Percentiles rank a stretch among this genome's conserved stretches.
These are phyloP conservation scores for Calocera viscosa DNA, from an alignment of 768 basidiomycete species.

Conservation along the genomic window DNA sequence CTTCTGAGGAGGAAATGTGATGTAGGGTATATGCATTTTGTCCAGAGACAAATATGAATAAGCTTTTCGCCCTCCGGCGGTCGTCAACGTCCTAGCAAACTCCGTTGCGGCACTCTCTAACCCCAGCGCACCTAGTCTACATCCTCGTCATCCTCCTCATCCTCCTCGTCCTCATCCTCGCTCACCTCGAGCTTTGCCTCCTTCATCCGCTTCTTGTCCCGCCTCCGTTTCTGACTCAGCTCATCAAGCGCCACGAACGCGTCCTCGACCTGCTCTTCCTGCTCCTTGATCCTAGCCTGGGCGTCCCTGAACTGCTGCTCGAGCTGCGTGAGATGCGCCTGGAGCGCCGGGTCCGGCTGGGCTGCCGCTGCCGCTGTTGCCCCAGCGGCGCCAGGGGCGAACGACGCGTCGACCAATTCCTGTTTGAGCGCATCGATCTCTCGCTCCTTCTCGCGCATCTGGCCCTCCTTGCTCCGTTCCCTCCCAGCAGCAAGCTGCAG, in stretches of 20 bases:
- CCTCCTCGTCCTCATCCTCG: constrained; percentile 56
- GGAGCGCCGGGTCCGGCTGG: constrained; percentile 26
- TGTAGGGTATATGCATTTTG: no score
- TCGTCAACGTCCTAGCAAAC: no score
- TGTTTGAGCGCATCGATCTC: neutral
- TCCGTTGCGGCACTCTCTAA: no score
- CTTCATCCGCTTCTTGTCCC: constrained; percentile 68
- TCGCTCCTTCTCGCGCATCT: neutral
- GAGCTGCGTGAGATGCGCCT: constrained; percentile 32
- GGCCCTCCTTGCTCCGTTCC: neutral
- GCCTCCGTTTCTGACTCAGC: constrained; percentile 67
- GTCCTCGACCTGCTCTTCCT: constrained; percentile 95
- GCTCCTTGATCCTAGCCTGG: constrained; percentile 59
- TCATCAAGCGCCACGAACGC: constrained; percentile 87
- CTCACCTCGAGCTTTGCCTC: constrained; percentile 74
- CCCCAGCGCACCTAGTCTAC: constrained; percentile 29
- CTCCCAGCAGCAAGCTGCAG: neutral
- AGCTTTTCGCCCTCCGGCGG: no score
- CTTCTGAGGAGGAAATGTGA: no score
- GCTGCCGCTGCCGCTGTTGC: neutral
- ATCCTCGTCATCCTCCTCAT: constrained; percentile 57
- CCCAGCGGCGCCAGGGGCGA: neutral
- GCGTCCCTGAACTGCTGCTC: constrained; percentile 36
- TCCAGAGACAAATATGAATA: no score
- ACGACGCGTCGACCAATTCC: neutral